A percentile compares a stretch with the other conserved stretches of the same genome.
These are phyloP conservation scores for Galeopsis tetrahit DNA, from an alignment of 257 asterid species.

Conservation along the genomic window DNA sequence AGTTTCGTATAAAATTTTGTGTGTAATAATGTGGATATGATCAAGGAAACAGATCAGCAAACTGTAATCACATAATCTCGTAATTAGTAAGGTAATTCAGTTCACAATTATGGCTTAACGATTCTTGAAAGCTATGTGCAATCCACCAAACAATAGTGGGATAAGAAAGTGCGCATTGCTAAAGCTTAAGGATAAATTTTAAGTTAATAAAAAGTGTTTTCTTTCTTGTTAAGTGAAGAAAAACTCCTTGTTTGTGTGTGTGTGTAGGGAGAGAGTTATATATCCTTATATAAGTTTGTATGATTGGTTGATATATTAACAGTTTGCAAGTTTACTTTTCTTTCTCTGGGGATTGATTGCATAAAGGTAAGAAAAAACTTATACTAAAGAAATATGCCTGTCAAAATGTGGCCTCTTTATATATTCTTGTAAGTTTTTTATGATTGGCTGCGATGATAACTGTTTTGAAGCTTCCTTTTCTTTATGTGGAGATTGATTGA, in stretches of 20 bases:
- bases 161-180: conserved; percentile 32
- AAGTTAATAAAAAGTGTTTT: conserved; percentile 27
- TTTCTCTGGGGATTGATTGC: conserved; percentile 20
- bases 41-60: conserved; percentile 7
- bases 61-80: conserved; percentile 14
- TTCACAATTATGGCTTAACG: conserved; percentile 3
- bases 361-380: conserved; percentile 20
- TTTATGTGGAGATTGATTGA: conserved; percentile 16
- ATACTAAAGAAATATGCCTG: neutral
- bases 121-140: conserved; percentile 42
- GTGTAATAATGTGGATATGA: neutral
- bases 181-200: conserved; percentile 42
- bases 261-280: neutral
- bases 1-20: neutral
- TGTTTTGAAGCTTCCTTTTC: conserved; percentile 7
- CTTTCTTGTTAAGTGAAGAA: conserved; percentile 47
- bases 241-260: conserved; percentile 23
- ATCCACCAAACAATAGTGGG: conserved; percentile 42
- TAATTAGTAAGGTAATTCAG: conserved; percentile 3
- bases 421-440: neutral
- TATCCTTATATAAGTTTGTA: conserved; percentile 1
- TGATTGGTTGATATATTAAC: neutral
- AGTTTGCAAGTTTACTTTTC: conserved; percentile 11
- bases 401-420: neutral
- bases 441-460: neutral